These are phyloP conservation scores for Jackrogersella multiformis DNA, from an alignment of 495 filamentous ascomycete species.

Conservation along the genomic window DNA sequence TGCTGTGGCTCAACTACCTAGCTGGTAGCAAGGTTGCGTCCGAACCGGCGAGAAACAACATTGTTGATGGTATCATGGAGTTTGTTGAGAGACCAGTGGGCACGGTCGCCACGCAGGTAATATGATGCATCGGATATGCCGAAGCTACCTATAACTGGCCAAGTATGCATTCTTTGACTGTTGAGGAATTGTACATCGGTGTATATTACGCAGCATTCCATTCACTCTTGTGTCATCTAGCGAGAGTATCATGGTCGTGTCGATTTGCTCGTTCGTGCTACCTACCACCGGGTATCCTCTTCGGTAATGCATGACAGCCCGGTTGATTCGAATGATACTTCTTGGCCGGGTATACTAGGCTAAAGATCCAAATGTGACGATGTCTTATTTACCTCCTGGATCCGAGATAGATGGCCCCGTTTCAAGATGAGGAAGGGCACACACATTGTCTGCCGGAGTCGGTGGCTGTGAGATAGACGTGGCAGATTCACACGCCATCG, in stretches of 20 bases:
- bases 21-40: conserved; percentile 88
- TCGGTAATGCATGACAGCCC: conserved; percentile 37
- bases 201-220: conserved; percentile 37
- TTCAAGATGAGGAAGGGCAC: conserved; percentile 26
- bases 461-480: conserved; percentile 11
- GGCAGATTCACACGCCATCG: conserved; percentile 12
- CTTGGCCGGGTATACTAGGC: conserved; percentile 36
- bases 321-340: conserved; percentile 32
- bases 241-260: conserved; percentile 19
- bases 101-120: conserved; percentile 79
- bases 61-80: conserved; percentile 87
- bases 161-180: conserved; percentile 20
- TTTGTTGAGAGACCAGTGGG: conserved; percentile 91
- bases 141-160: conserved; percentile 19
- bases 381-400: conserved; percentile 31
- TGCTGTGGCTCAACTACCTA: conserved; percentile 91
- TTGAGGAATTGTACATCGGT: conserved; percentile 27
- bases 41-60: conserved; percentile 78
- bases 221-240: conserved; percentile 28
- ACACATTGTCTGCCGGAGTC: conserved; percentile 26
- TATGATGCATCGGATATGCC: conserved; percentile 44
- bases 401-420: conserved; percentile 35
- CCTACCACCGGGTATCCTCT: conserved; percentile 17
- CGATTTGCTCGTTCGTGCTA: conserved; percentile 27
- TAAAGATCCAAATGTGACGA: conserved; percentile 42